Evolutionary conservation across 805 yeast species (phyloP).

Genomic region (Candida glaebosa): DNA sequence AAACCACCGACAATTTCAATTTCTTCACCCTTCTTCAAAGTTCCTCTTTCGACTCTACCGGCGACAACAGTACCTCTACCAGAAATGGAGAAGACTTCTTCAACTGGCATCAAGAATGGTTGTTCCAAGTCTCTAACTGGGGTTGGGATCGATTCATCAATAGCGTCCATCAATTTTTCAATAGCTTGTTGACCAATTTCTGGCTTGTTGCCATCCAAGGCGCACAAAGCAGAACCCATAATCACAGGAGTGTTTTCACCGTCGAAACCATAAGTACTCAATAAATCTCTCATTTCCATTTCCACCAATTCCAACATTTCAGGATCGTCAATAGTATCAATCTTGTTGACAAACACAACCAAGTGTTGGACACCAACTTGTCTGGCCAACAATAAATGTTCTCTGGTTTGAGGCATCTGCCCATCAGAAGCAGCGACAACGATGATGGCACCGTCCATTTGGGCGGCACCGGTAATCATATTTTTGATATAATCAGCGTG

Average conservation of each 20-base stretch:
- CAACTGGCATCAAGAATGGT: slow-evolving; percentile 96
- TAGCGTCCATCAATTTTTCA: slow-evolving; percentile 79
- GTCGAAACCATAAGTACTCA: slow-evolving; percentile 88
- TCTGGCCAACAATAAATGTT: slow-evolving; percentile 96
- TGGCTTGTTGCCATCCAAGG: slow-evolving; percentile 81
- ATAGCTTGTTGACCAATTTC: slow-evolving; percentile 91
- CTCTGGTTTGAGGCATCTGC: slow-evolving; percentile 99
- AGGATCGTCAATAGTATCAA: slow-evolving; percentile 96
- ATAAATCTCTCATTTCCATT: slow-evolving; percentile 99
- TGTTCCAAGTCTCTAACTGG: slow-evolving; percentile 94
- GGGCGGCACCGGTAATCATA: slow-evolving; percentile 99
- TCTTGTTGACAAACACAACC: slow-evolving; percentile 97
- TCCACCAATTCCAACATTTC: slow-evolving; percentile 99
- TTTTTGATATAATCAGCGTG: slow-evolving; percentile 98
- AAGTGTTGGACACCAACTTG: slow-evolving; percentile 98
- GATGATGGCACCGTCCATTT: slow-evolving; percentile 93
- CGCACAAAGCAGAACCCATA: slow-evolving; percentile 98
- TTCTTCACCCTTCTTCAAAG: slow-evolving; percentile 97
- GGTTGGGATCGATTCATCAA: slow-evolving; percentile 93
- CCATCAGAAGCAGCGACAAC: slow-evolving; percentile 99
- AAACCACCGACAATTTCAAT: slow-evolving; percentile 93
- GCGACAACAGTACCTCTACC: slow-evolving; percentile 99
- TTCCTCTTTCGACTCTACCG: slow-evolving; percentile 99
- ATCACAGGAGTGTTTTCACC: slow-evolving; percentile 98
- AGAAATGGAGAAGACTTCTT: slow-evolving; percentile 95